Conservation (phyloP, 768 basidiomycete genomes). For the Coprinellus aureogranulatus region DNA sequence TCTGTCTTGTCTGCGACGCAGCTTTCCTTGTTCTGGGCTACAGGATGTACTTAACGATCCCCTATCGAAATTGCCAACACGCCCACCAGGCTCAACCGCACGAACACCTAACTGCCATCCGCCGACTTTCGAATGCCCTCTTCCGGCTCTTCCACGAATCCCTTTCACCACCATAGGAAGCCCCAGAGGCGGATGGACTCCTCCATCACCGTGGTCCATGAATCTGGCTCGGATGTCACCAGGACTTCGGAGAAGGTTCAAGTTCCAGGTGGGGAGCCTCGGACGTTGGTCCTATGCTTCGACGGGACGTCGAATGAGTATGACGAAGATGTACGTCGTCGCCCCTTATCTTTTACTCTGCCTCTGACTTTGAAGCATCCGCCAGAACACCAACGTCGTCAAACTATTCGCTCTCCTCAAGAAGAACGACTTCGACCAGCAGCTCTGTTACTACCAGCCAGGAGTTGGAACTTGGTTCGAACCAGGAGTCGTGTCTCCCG, state of each 20-base stretch:
- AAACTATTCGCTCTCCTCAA: slow-evolving; percentile 66
- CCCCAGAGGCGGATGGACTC: neutral
- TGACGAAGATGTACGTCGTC: slow-evolving; percentile 36
- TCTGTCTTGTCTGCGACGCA: too few species aligned
- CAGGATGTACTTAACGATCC: neutral
- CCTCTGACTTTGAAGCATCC: neutral
- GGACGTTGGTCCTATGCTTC: slow-evolving; percentile 62
- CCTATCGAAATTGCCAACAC: neutral
- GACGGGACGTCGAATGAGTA: slow-evolving; percentile 64
- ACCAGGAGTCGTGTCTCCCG: slow-evolving; percentile 63
- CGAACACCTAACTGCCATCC: too few species aligned
- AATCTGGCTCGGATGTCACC: neutral
- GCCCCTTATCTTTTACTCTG: neutral
- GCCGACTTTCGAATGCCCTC: neutral
- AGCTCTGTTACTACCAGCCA: slow-evolving; percentile 67
- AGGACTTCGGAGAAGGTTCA: neutral
- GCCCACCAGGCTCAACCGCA: neutral
- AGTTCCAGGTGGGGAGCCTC: slow-evolving; percentile 18
- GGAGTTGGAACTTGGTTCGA: slow-evolving; percentile 51
- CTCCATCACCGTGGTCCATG: neutral
- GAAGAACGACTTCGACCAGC: slow-evolving; percentile 53
- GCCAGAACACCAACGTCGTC: slow-evolving; percentile 68
- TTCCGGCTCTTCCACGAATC: neutral
- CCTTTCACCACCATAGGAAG: neutral
- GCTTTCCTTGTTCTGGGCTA: neutral